Percentiles rank a stretch among this genome's conserved stretches.
Conservation (phyloP, 2,329 filamentous ascomycete species). For the Capronia americana region DNA sequence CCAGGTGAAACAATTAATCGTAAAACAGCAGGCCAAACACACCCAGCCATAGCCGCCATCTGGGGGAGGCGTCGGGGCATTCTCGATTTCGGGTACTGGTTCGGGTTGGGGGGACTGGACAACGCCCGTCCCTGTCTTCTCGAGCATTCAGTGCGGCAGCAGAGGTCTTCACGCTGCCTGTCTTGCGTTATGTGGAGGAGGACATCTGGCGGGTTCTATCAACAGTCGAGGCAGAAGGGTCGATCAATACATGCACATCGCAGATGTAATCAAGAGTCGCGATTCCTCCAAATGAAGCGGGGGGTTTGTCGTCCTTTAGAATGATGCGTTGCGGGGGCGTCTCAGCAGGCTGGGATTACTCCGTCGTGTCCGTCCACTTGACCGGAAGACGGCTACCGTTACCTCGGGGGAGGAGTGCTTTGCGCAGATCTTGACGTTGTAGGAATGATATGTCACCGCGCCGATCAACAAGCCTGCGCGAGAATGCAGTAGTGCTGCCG, state of each 20-base stretch:
- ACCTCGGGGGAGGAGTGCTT: not conserved
- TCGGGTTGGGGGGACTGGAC: not conserved
- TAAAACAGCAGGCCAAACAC: conserved; percentile 37
- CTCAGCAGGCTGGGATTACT: not conserved
- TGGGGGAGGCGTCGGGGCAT: conserved; percentile 29
- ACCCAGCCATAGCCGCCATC: conserved; percentile 46
- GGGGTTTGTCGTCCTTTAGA: not conserved
- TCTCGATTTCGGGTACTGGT: not conserved
- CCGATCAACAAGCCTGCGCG: not conserved
- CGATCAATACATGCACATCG: too few relatives aligned
- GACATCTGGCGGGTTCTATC: not conserved
- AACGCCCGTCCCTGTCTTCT: not conserved
- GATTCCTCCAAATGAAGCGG: not conserved
- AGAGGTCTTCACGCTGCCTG: too few relatives aligned
- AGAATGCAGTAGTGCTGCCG: not conserved
- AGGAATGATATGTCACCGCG: not conserved
- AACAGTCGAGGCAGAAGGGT: not conserved
- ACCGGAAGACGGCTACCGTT: not conserved
- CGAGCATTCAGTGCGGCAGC: not conserved
- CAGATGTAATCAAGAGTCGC: too few relatives aligned
- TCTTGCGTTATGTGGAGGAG: not conserved
- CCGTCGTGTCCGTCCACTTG: not conserved
- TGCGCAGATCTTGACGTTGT: not conserved
- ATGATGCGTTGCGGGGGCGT: not conserved
- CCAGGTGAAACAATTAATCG: conserved; percentile 45